Evolutionary conservation across 257 asterid genomes (phyloP).

Genomic region (Haberlea rhodopensis): DNA sequence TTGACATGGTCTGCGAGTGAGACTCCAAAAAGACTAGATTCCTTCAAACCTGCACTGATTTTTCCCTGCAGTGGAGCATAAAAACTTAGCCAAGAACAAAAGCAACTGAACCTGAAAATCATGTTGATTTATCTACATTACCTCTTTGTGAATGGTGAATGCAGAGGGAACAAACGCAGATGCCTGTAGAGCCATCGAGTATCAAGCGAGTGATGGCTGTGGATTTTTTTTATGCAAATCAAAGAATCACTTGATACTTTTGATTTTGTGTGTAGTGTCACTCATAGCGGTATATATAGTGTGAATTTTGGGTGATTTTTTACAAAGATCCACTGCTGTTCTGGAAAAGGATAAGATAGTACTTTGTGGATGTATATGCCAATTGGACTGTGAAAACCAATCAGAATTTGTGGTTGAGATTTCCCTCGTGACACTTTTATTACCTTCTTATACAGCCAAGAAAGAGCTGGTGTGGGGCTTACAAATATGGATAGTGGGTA

Average conservation of each 20-base stretch:
- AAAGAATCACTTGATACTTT: conserved; percentile 22
- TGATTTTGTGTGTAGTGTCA: not conserved
- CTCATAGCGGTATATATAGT: conserved; percentile 26
- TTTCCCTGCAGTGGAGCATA: conserved; percentile 48
- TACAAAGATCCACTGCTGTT: conserved; percentile 20
- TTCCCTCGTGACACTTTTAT: conserved; percentile 36
- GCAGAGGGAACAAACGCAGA: conserved; percentile 64
- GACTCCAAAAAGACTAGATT: conserved; percentile 66
- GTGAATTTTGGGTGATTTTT: conserved; percentile 23
- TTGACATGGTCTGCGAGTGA: conserved; percentile 58
- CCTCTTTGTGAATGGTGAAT: conserved; percentile 73
- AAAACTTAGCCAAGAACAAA: not conserved
- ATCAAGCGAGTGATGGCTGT: not conserved
- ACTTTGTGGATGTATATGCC: conserved; percentile 41
- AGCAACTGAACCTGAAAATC: not conserved
- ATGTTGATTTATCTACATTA: conserved; percentile 12
- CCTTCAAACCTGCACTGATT: conserved; percentile 48
- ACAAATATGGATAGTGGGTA: not conserved
- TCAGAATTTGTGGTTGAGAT: conserved; percentile 52
- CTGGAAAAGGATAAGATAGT: conserved; percentile 63
- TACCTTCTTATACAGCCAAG: not conserved
- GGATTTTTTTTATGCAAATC: conserved; percentile 14
- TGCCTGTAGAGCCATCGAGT: conserved; percentile 75
- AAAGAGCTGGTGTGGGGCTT: conserved; percentile 24
- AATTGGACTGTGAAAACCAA: conserved; percentile 51